phyloP scores from a whole-genome alignment of 140 eudicot species.

The Ambrosia hybrid region DNA sequence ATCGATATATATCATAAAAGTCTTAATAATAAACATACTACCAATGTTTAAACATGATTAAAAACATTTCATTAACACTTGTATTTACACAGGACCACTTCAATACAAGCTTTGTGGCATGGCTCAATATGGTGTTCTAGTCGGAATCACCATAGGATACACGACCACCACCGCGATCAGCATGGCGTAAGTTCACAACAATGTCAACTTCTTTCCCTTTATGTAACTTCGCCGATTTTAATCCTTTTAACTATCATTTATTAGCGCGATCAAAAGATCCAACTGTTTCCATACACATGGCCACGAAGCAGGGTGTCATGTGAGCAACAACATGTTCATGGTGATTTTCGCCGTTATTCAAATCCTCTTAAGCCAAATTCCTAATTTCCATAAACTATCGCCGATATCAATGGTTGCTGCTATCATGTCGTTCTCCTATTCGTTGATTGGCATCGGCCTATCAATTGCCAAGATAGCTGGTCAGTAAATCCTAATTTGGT shows the following conservation, averaged over 20 bases:
- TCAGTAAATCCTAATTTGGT: slow-evolving; percentile 3
- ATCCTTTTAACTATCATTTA: not conserved
- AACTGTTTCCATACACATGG: slow-evolving; percentile 63
- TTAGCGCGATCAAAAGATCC: slow-evolving; percentile 64
- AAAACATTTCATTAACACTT: not conserved
- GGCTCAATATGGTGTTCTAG: slow-evolving; percentile 53
- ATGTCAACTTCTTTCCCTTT: not conserved
- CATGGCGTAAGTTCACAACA: slow-evolving; percentile 64
- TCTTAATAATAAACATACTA: too few relatives aligned
- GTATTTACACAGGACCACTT: slow-evolving; percentile 28
- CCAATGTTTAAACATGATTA: too few relatives aligned
- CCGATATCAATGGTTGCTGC: slow-evolving; percentile 68
- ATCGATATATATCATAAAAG: too few relatives aligned
- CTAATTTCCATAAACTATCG: slow-evolving; percentile 61
- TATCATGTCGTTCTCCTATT: slow-evolving; percentile 68
- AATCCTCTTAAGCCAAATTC: slow-evolving; percentile 64
- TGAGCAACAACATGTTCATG: slow-evolving; percentile 48
- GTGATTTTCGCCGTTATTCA: slow-evolving; percentile 66
- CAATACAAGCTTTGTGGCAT: slow-evolving; percentile 49
- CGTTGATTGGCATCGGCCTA: slow-evolving; percentile 73
- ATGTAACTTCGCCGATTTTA: not conserved
- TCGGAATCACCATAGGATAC: slow-evolving; percentile 61
- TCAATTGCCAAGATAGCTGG: slow-evolving; percentile 64
- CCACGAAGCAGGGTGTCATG: slow-evolving; percentile 46
- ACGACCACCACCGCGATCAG: slow-evolving; percentile 77